A percentile compares a stretch with the other conserved stretches of the same genome.
phyloP scores from a whole-genome alignment of 2,329 filamentous ascomycete genomes.

The Claviceps digitariae region DNA sequence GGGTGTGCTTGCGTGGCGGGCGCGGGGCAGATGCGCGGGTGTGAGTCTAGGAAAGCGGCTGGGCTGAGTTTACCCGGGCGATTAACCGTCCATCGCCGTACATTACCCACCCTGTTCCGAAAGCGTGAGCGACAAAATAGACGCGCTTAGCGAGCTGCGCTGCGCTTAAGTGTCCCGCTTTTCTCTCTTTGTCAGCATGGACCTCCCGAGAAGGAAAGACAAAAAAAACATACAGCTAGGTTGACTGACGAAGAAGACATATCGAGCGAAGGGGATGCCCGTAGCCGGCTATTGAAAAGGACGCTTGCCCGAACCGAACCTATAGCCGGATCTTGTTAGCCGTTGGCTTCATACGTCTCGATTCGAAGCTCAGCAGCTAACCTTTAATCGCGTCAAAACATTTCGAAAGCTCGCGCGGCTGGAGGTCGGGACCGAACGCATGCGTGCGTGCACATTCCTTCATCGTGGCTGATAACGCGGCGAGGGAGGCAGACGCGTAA shows the following conservation, averaged over 20 bases:
- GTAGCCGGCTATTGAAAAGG: not conserved
- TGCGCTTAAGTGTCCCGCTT: constrained; percentile 1
- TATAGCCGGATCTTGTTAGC: not conserved
- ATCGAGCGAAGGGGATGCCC: not conserved
- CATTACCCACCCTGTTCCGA: not conserved
- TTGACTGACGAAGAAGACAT: not conserved
- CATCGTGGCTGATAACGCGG: not conserved
- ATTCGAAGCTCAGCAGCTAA: not conserved
- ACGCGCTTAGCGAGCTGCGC: constrained; percentile 3
- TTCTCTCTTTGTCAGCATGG: constrained; percentile 1
- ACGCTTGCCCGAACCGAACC: not conserved
- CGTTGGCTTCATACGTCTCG: not conserved
- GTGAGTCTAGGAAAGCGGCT: not conserved
- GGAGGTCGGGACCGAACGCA: not conserved
- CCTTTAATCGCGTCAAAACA: not conserved
- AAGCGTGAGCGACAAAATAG: not conserved
- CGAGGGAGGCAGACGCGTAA: not conserved
- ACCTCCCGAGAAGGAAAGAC: not conserved
- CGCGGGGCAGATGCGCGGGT: not conserved
- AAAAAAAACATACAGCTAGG: not conserved
- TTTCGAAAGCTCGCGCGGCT: not conserved
- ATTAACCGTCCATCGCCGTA: not conserved
- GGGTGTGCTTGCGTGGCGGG: no score
- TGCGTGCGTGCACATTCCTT: not conserved
- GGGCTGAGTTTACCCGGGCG: not conserved